Evolutionary conservation across 1,284 basidiomycete species (phyloP), one percentile per base, ranked within the genome.

Genomic region (Ustilago shanxiensis): DNA sequence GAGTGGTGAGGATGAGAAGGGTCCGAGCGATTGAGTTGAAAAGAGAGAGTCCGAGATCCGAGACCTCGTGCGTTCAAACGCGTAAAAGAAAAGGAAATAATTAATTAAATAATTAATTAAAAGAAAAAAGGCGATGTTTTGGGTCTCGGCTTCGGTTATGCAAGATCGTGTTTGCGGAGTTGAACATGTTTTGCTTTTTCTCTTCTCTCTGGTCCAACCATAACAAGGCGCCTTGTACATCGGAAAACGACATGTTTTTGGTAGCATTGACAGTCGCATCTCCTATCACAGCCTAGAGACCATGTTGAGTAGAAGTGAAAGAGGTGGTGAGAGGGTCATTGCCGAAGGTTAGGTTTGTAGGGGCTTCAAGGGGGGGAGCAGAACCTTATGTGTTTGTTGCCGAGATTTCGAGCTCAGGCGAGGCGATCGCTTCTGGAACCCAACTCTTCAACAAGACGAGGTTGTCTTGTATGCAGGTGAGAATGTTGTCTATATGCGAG

Each of bases 91-190:
- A 10, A 1, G 18, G 45, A 45, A 56, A 28, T 24, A 10, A 1
- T 16, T 16, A 39, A 3, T 16, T 16, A 41, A 26, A 49, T 20
- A 6, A 8, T 31, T 31, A 35, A 52, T 47, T n/a, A n/a, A 39
- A 53, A 37, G 37, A 50, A 50, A 26, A n/a, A n/a, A n/a, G n/a
- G n/a, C n/a, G 20, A 24, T 54, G 60, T 55, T 69, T 56, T 56
- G 35, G n/a, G 54, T 13, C 62, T 64, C 62, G 62, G 62, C 62
- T 57, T 64, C 62, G 62, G 54, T 51, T 52, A 64, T 64, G 62
- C 62, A 64, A 26, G 53, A n/a, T 54, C 24, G 41, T 29, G 29
- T 33, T 60, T 63, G 60, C 60, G 56, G 51, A 69, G 66, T 69
- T 63, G 52, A 60, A 64, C 60, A 69, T n/a, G n/a, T n/a, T n/a